Base-by-base conservation (phyloP, 2,329 filamentous ascomycete genomes). In the Aspergillus sp. region DNA sequence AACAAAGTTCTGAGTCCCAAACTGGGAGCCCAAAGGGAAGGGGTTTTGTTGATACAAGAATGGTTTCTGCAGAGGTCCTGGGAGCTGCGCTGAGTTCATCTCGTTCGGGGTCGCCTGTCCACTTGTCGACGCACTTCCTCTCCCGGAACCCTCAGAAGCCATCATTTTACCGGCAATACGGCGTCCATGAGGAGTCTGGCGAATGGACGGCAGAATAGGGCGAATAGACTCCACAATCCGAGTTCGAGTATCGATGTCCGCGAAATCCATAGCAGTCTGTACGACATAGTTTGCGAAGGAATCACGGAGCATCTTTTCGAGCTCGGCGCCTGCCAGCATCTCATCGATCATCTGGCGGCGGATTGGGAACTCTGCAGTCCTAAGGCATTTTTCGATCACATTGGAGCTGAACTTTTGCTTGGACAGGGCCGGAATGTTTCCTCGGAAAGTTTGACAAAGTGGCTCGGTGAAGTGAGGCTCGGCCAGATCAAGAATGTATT, bases 371-470 rank as follows among this genome's bases (percentile, higher is more conserved):
- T 90, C 87, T 39, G 93, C 89, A 73, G 92, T 96, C 58, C 95
- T 92, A 60, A 98, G 81, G 70, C 90, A 93, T 76, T 99, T 99
- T 81, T 99, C 95, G 64, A 99, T 94, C 59, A 99, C 95, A 69
- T 99, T 99, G 71, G 95, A 98, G 80, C 92, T 97, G 81, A 99
- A 99, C 79, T 99, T 99, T 81, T 99, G 95, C 74, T 92, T 93
- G 6, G 95, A 98, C 16, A 89, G 73, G 85, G 85, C 77, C 77
- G 84, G 71, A 74, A 90, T 80, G 86, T 91, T 81, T 68, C 89
- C 89, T 57, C 84, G 80, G 81, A 99, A 97, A 71, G 88, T 89
- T 55, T 84, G 81, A 62, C 96, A 95, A 46, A 99, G 83, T 3
- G 94, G 94, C 70, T 95, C 90, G 1, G 94, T 97, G 78, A 96